These are phyloP conservation scores for Nowakowskiella sp. DNA, from an alignment of 192 early-diverging fungal genomes.

Conservation along the genomic window DNA sequence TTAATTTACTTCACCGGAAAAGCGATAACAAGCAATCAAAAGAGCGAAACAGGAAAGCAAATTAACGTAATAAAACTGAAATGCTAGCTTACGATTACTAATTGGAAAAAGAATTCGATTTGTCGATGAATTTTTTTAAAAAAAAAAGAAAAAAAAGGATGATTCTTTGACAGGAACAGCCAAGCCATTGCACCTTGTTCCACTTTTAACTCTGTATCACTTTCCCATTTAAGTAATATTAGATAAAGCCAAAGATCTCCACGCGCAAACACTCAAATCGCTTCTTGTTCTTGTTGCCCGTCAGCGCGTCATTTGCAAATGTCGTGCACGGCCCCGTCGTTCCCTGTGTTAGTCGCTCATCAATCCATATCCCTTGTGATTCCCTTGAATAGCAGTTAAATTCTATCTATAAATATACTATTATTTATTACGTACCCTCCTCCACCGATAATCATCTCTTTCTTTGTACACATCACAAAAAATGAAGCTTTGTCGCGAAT, in stretches of 20 bases:
- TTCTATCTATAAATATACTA: background rate
- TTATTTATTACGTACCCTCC: constrained; percentile 25
- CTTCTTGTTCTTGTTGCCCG: constrained; percentile 19
- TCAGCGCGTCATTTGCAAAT: constrained; percentile 30
- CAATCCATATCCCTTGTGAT: constrained; percentile 22
- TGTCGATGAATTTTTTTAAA: too few relatives aligned
- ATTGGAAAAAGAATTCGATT: too few relatives aligned
- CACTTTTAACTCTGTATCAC: too few relatives aligned
- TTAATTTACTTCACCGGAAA: too few relatives aligned
- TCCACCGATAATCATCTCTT: constrained; percentile 30
- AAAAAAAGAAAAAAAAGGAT: too few relatives aligned
- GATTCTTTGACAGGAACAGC: too few relatives aligned
- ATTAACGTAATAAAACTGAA: too few relatives aligned
- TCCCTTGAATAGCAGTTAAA: constrained; percentile 9
- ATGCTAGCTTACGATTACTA: too few relatives aligned
- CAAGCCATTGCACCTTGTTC: too few relatives aligned
- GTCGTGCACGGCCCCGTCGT: constrained; percentile 27
- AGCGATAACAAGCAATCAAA: too few relatives aligned
- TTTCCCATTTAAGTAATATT: too few relatives aligned
- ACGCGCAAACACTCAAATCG: constrained; percentile 29
- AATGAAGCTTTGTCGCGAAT: constrained; percentile 27
- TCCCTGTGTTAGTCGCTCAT: constrained; percentile 25
- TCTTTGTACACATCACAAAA: constrained; percentile 31
- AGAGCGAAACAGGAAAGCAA: too few relatives aligned
- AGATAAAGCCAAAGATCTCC: constrained; percentile 35